Percentiles rank a stretch among this genome's conserved stretches.
phyloP scores from a whole-genome alignment of 805 yeast genomes.

The Millerozyma miso region DNA sequence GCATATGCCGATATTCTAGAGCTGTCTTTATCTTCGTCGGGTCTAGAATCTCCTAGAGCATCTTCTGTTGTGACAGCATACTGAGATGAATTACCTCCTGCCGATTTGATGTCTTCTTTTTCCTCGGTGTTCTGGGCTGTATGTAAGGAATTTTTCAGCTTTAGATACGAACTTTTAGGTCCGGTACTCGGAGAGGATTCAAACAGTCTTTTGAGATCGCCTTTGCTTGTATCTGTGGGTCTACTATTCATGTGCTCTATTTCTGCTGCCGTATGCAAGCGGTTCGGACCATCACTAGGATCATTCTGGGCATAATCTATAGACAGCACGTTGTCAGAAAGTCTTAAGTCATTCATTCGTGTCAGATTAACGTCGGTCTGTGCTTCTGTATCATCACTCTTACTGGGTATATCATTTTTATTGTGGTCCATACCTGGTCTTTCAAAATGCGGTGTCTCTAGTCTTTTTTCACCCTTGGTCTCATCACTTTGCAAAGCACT shows the following conservation, averaged over 20 bases:
- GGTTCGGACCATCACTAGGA: no score
- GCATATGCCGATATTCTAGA: constrained; percentile 58
- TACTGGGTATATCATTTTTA: no score
- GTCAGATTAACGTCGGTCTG: neutral
- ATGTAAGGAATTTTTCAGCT: neutral
- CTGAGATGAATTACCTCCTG: constrained; percentile 12
- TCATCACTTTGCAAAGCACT: neutral
- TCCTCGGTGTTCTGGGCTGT: constrained; percentile 1
- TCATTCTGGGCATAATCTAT: no score
- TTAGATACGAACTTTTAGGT: constrained; percentile 1
- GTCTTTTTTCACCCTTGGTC: neutral
- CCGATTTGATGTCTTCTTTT: neutral
- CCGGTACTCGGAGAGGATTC: neutral
- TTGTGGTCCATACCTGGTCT: neutral
- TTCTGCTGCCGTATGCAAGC: no score
- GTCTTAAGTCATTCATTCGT: neutral
- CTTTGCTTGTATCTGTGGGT: no score
- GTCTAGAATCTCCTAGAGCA: constrained; percentile 8
- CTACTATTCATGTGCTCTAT: no score
- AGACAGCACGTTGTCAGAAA: neutral
- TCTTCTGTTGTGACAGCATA: constrained; percentile 17
- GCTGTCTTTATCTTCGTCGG: constrained; percentile 9
- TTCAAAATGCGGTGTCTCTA: neutral
- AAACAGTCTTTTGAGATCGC: neutral
- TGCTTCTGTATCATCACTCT: neutral